phyloP scores from a whole-genome alignment of 305 asterid genomes.

The Solanum hybrid region DNA sequence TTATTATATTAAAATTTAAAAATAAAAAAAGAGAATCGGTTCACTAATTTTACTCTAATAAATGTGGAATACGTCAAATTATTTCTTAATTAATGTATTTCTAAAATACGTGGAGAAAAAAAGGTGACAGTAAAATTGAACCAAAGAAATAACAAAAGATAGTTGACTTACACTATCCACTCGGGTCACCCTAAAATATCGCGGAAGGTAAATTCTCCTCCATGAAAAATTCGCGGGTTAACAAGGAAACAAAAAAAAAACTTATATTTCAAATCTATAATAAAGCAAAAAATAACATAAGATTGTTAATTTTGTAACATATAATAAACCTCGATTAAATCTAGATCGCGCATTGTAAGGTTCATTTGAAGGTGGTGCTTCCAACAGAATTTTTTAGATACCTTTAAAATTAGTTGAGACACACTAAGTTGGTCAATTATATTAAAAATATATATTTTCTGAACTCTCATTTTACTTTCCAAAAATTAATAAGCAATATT shows the following conservation, averaged over 20 bases:
- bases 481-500: background rate
- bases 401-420: background rate
- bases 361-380: accelerated
- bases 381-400: accelerated
- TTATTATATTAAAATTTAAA: background rate
- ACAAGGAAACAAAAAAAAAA: background rate
- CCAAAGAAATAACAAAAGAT: background rate
- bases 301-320: background rate
- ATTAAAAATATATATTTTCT: background rate
- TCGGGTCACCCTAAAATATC: background rate
- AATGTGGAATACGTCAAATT: background rate
- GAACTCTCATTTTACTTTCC: background rate
- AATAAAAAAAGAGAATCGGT: background rate
- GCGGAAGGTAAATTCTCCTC: background rate
- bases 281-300: background rate
- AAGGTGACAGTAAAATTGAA: background rate
- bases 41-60: background rate
- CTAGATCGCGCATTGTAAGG: accelerated
- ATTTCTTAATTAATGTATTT: background rate
- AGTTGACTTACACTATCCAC: background rate
- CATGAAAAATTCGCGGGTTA: background rate
- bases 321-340: background rate
- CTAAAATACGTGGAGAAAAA: background rate
- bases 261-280: background rate
- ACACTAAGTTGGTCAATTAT: background rate